phyloP scores from a whole-genome alignment of 352 stramenopile species.

The Phytophthora fragariaefolia region DNA sequence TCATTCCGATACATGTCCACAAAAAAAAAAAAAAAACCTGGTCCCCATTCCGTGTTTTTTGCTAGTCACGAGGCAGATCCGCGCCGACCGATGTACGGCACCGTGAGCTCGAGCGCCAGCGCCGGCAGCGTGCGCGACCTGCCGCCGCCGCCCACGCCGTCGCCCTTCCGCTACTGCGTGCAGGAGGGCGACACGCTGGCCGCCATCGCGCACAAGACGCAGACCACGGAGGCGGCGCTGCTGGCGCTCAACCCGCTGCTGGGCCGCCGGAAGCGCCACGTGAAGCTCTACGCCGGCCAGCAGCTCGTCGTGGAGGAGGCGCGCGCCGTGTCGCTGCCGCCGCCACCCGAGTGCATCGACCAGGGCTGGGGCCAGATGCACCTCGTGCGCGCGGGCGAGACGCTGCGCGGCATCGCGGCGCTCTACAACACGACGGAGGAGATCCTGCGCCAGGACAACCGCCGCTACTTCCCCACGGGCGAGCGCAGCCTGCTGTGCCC shows the following conservation, averaged over 20 bases:
- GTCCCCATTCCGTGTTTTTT: constrained; percentile 21
- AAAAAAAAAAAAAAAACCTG: too few relatives aligned
- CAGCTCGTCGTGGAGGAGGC: constrained; percentile 81
- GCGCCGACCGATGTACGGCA: constrained; percentile 57
- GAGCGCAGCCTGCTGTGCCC: constrained; percentile 72
- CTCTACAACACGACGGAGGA: constrained; percentile 87
- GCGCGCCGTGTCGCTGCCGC: constrained; percentile 69
- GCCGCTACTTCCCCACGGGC: constrained; percentile 76
- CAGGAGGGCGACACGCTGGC: constrained; percentile 67
- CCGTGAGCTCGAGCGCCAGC: constrained; percentile 41
- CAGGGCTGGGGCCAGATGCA: constrained; percentile 89
- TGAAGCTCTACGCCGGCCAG: constrained; percentile 77
- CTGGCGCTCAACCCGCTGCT: constrained; percentile 78
- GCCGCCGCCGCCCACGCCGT: constrained; percentile 45
- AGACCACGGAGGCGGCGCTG: constrained; percentile 62
- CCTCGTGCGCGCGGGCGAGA: constrained; percentile 71
- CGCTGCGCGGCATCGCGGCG: constrained; percentile 67
- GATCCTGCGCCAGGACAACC: constrained; percentile 83
- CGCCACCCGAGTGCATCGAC: constrained; percentile 81
- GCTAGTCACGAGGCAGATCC: constrained; percentile 21
- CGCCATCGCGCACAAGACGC: constrained; percentile 68
- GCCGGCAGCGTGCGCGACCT: constrained; percentile 33
- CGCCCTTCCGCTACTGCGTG: constrained; percentile 80
- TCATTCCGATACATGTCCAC: constrained; percentile 13
- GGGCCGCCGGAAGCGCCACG: constrained; percentile 44